These are phyloP conservation scores for Suillus weaverae DNA, from an alignment of 768 basidiomycete species.

Conservation along the genomic window DNA sequence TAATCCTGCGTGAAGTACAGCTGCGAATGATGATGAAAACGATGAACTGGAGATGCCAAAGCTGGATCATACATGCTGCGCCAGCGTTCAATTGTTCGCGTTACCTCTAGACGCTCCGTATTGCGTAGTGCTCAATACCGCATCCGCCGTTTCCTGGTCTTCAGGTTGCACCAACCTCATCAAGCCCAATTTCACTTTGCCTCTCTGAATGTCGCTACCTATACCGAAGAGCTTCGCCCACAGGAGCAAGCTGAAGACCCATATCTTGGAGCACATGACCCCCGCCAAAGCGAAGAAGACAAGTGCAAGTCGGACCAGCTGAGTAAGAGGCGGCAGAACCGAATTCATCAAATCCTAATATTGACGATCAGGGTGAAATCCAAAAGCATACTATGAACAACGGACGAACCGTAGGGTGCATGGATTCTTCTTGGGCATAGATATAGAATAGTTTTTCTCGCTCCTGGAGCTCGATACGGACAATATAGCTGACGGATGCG, in stretches of 20 bases:
- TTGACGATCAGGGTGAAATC: background rate
- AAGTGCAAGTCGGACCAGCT: background rate
- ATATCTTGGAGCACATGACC: constrained; percentile 7
- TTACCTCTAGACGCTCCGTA: background rate
- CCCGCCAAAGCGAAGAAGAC: constrained; percentile 22
- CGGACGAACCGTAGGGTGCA: constrained; percentile 45
- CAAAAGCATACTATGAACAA: background rate
- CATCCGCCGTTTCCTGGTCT: background rate
- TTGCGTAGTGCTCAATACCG: background rate
- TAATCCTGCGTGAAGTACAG: background rate
- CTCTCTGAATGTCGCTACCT: constrained; percentile 9
- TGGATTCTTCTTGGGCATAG: constrained; percentile 57
- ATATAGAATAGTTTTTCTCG: constrained; percentile 46
- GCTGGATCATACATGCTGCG: background rate
- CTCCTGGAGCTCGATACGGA: constrained; percentile 48
- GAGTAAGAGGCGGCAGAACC: constrained; percentile 6
- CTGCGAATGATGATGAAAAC: background rate
- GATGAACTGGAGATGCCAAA: background rate
- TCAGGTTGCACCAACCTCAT: background rate
- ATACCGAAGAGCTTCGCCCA: constrained; percentile 7
- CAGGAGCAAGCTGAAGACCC: background rate
- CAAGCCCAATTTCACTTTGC: background rate
- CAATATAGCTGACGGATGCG: constrained; percentile 37
- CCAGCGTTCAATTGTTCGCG: background rate
- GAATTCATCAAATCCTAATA: constrained; percentile 8